Evolutionary conservation across 2,329 filamentous ascomycete species (phyloP).

Genomic region (Helotiales sp.): DNA sequence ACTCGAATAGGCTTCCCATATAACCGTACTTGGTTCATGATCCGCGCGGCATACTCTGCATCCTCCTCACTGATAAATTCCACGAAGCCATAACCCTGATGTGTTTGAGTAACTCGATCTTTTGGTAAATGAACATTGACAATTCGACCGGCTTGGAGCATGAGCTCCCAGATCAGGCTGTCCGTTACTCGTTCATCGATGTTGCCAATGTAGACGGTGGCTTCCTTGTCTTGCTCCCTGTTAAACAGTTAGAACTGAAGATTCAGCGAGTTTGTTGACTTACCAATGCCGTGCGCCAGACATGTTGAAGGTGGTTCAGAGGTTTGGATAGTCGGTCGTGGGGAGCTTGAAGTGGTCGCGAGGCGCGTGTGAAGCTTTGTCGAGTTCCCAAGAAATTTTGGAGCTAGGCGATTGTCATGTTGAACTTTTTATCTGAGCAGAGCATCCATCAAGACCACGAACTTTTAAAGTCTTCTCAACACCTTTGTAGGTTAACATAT

Average conservation of each 20-base stretch:
- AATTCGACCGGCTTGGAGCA: conserved; percentile 96
- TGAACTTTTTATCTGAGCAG: conserved; percentile 18
- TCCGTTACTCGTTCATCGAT: conserved; percentile 95
- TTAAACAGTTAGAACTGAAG: conserved; percentile 22
- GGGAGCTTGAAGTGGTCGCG: conserved; percentile 17
- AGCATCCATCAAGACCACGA: conserved; percentile 4
- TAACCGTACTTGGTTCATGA: conserved; percentile 93
- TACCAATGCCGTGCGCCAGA: conserved; percentile 69
- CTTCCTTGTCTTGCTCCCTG: conserved; percentile 97
- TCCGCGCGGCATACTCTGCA: conserved; percentile 92
- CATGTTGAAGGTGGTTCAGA: conserved; percentile 35
- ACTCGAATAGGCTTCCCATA: conserved; percentile 95
- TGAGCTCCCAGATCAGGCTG: conserved; percentile 91
- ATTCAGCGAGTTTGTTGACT: conserved; percentile 22
- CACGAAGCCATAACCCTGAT: conserved; percentile 98
- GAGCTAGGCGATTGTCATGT: conserved; percentile 14
- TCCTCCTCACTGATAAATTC: conserved; percentile 96
- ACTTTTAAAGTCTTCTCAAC: conserved; percentile 4
- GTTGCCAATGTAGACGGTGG: conserved; percentile 96
- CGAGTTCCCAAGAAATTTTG: conserved; percentile 17
- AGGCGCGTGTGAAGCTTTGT: conserved; percentile 19
- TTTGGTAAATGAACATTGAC: conserved; percentile 98
- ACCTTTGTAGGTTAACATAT: conserved; percentile 11
- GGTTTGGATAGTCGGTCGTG: conserved; percentile 4
- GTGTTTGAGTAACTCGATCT: conserved; percentile 93